Base-by-base conservation (phyloP, 345 rosid genomes). In the Stellera chamaejasme region DNA sequence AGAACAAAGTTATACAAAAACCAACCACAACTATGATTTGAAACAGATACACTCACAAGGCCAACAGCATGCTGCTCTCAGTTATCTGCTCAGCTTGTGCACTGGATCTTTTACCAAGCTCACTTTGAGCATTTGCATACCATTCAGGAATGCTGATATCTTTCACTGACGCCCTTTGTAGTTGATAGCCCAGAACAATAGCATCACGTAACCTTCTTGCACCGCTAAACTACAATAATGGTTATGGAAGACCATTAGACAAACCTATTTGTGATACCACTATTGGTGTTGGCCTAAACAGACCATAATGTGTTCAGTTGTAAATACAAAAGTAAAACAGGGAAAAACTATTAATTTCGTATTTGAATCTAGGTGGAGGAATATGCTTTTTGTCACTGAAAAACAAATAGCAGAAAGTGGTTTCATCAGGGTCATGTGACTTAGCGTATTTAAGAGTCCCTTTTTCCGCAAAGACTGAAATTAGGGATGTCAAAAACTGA, bases 161-260 rank as follows among this genome's bases (percentile, higher is more conserved):
- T 70, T 96, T 78, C 68, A 92, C 99, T 56, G 96, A 86, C 59
- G 70, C 84, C 76, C 99, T 83, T 70, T 93, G 97, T 63, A 93
- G 79, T 72, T 93, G 97, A 82, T 93, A 93, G 42, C 97, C 97
- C 57, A 93, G 88, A 72, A 93, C 63, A 56, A 93, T 93, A 1
- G 99, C 99, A 73, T 93, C 99, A 48, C 99, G 94, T 74, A 93
- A 67, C 77, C 99, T 87, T 79, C 99, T 81, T 65, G 92, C 97
- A 13, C 99, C 99, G 75, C 99, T 89, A 43, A 89, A 66, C 99
- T 93, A 68, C 61, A 61, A 58, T 56, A 58, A 32, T 32, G 39
- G 23, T 19, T 19, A 19, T 19, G 23, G 23, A 5, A 32, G 39
- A 10, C 19, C 15, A 56, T 59, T 3, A 59, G 54, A 26, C 47